Evolutionary conservation across 2,329 filamentous ascomycete genomes (phyloP).

Genomic region (Teratosphaeria gauchensis): DNA sequence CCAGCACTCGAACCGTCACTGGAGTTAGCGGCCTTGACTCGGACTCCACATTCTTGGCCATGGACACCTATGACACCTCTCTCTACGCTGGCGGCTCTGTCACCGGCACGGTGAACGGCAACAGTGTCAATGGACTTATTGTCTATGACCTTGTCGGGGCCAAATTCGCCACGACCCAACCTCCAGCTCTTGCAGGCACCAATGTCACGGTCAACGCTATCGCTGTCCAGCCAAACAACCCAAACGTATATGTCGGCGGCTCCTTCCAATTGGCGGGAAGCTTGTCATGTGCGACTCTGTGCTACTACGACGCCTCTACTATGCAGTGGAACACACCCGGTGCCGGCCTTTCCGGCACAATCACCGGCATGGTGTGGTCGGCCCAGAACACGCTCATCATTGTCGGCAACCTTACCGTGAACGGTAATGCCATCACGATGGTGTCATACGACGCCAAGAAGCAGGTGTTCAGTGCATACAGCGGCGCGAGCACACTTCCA

Average conservation of each 20-base stretch:
- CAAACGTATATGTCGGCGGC: conserved; percentile 77
- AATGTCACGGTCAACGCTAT: conserved; percentile 69
- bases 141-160: conserved; percentile 64
- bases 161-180: conserved; percentile 56
- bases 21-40: conserved; percentile 60
- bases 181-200: conserved; percentile 61
- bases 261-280: conserved; percentile 75
- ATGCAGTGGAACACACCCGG: conserved; percentile 76
- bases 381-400: conserved; percentile 62
- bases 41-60: conserved; percentile 64
- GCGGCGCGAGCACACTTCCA: conserved; percentile 56
- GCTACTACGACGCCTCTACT: conserved; percentile 61
- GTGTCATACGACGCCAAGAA: conserved; percentile 62
- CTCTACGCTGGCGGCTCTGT: conserved; percentile 78
- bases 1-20: conserved; percentile 39
- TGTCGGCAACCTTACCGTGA: conserved; percentile 64
- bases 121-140: conserved; percentile 61
- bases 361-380: conserved; percentile 67
- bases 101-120: conserved; percentile 57
- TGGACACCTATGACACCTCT: conserved; percentile 56
- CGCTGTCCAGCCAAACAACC: conserved; percentile 56
- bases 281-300: conserved; percentile 72
- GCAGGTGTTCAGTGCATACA: conserved; percentile 56
- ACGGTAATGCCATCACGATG: conserved; percentile 56
- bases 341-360: conserved; percentile 58